phyloP scores from a whole-genome alignment of 2,329 filamentous ascomycete species.

The Talaromyces sp. region DNA sequence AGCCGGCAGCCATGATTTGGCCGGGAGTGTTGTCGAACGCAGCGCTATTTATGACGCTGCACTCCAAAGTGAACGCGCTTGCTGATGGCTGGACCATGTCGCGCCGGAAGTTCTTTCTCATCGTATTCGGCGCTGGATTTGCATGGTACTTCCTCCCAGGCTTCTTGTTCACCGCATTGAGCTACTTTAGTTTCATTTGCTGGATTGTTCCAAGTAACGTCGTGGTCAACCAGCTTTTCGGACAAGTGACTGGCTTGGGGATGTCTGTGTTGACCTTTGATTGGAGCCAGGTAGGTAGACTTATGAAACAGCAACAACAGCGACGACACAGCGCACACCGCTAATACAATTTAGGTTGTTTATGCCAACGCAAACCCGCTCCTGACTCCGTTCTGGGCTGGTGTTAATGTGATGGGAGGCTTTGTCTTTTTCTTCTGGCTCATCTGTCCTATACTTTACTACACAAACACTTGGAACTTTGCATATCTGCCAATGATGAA shows the following conservation, averaged over 20 bases:
- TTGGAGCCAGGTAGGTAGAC: slow-evolving; percentile 57
- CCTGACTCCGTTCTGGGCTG: slow-evolving; percentile 54
- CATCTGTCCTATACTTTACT: slow-evolving; percentile 39
- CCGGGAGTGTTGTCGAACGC: slow-evolving; percentile 50
- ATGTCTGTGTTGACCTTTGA: slow-evolving; percentile 68
- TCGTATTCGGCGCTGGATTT: slow-evolving; percentile 25
- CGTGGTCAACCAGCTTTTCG: slow-evolving; percentile 67
- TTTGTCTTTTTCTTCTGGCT: slow-evolving; percentile 41
- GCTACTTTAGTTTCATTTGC: slow-evolving; percentile 64
- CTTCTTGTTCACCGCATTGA: slow-evolving; percentile 62
- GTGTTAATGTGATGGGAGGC: slow-evolving; percentile 38
- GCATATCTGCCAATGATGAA: slow-evolving; percentile 59
- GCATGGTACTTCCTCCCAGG: slow-evolving; percentile 47
- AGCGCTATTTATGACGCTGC: slow-evolving; percentile 38
- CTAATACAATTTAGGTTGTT: slow-evolving; percentile 26
- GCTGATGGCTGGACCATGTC: slow-evolving; percentile 39
- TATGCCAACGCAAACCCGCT: slow-evolving; percentile 63
- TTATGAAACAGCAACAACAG: background rate
- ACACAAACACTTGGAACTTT: slow-evolving; percentile 51
- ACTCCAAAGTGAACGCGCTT: slow-evolving; percentile 25
- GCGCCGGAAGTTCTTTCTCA: slow-evolving; percentile 31
- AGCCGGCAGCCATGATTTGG: slow-evolving; percentile 61
- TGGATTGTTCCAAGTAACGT: slow-evolving; percentile 65
- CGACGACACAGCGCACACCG: background rate
- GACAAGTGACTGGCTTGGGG: slow-evolving; percentile 60